phyloP scores from a whole-genome alignment of 306 rosid genomes.

The Notholithocarpus densiflorus region DNA sequence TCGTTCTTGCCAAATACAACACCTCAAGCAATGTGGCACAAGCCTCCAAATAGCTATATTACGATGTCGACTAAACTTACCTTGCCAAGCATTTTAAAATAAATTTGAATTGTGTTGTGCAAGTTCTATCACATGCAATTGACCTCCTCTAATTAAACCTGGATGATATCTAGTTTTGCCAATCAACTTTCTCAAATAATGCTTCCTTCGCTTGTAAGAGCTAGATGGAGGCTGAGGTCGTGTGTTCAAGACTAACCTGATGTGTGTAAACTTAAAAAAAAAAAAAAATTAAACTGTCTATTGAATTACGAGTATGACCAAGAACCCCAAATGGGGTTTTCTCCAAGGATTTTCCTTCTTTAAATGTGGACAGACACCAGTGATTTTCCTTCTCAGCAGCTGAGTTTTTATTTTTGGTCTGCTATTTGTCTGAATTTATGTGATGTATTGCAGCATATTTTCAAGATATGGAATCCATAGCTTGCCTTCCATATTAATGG shows the following conservation, averaged over 20 bases:
- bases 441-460: conserved; percentile 46
- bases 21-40: too few relatives aligned
- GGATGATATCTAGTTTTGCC: not conserved
- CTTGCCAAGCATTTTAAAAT: not conserved
- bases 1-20: too few relatives aligned
- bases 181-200: too few relatives aligned
- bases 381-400: not conserved
- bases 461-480: conserved; percentile 74
- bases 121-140: not conserved
- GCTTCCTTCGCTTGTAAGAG: too few relatives aligned
- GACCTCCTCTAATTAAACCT: not conserved
- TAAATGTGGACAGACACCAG: not conserved
- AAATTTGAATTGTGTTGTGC: not conserved
- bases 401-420: not conserved
- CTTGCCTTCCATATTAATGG: conserved; percentile 64
- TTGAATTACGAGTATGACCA: too few relatives aligned
- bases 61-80: too few relatives aligned
- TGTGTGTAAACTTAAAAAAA: too few relatives aligned
- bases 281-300: too few relatives aligned
- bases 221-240: too few relatives aligned
- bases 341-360: not conserved
- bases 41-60: too few relatives aligned
- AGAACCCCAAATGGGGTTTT: not conserved
- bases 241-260: too few relatives aligned
- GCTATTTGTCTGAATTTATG: not conserved